A percentile compares a stretch with the other conserved stretches of the same genome.
phyloP scores from a whole-genome alignment of 352 stramenopile species.

The Plasmopara halstedii region DNA sequence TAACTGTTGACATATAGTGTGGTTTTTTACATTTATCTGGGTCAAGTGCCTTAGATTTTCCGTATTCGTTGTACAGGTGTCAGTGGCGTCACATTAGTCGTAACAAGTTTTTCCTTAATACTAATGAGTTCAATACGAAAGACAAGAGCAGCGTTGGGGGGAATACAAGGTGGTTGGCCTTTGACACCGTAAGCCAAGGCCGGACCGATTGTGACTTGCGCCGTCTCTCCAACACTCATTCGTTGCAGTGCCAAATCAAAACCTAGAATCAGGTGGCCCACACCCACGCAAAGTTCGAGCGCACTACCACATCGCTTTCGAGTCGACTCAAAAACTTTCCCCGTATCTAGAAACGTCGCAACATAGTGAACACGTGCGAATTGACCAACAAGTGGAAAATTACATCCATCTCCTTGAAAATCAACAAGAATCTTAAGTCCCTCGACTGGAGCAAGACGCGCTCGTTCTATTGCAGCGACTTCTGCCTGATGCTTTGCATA shows the following conservation, averaged over 20 bases:
- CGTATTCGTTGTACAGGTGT: constrained; percentile 16
- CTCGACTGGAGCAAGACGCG: constrained; percentile 29
- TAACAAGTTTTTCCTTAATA: constrained; percentile 64
- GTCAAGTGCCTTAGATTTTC: constrained; percentile 6
- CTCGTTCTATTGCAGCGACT: constrained; percentile 34
- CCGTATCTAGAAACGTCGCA: constrained; percentile 40
- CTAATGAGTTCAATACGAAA: constrained; percentile 78
- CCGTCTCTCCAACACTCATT: constrained; percentile 73
- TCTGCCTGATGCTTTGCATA: constrained; percentile 39
- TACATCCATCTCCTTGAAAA: constrained; percentile 48
- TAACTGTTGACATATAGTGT: too few relatives aligned
- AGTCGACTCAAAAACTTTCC: constrained; percentile 60
- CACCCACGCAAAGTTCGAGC: constrained; percentile 68
- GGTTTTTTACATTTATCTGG: too few relatives aligned
- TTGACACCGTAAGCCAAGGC: constrained; percentile 70
- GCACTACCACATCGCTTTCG: constrained; percentile 37
- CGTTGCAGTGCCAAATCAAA: constrained; percentile 63
- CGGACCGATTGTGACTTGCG: constrained; percentile 49
- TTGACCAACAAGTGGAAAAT: constrained; percentile 50
- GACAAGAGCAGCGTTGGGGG: constrained; percentile 55
- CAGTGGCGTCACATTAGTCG: constrained; percentile 8
- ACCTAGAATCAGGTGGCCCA: constrained; percentile 53
- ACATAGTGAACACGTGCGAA: constrained; percentile 71
- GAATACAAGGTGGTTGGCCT: constrained; percentile 56
- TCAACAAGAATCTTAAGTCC: constrained; percentile 43